Evolutionary conservation across 805 yeast genomes (phyloP).

Genomic region (Scheffersomyces amazonensis): DNA sequence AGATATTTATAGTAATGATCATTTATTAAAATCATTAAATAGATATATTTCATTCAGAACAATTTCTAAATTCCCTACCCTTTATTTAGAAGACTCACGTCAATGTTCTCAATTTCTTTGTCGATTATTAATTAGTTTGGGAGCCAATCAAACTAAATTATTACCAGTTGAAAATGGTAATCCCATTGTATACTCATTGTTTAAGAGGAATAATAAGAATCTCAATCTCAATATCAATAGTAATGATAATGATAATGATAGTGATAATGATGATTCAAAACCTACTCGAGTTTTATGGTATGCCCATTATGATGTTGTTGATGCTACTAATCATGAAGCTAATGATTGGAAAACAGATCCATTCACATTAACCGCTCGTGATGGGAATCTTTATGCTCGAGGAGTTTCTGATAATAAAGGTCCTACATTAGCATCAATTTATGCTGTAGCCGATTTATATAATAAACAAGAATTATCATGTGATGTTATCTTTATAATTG

Average conservation of each 20-base stretch:
- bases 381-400: slow-evolving; percentile 86
- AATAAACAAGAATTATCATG: slow-evolving; percentile 50
- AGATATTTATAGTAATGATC: slow-evolving; percentile 40
- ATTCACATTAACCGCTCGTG: slow-evolving; percentile 65
- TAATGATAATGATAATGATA: not conserved
- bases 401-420: slow-evolving; percentile 97
- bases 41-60: slow-evolving; percentile 69
- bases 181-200: slow-evolving; percentile 80
- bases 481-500: slow-evolving; percentile 81
- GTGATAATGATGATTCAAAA: not conserved
- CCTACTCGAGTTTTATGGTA: slow-evolving; percentile 67
- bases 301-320: slow-evolving; percentile 95
- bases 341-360: slow-evolving; percentile 79
- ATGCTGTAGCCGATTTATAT: slow-evolving; percentile 74
- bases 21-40: slow-evolving; percentile 59
- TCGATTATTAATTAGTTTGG: slow-evolving; percentile 60
- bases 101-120: slow-evolving; percentile 79
- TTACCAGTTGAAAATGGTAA: slow-evolving; percentile 76
- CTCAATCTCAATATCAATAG: slow-evolving; percentile 1
- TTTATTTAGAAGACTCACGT: slow-evolving; percentile 73
- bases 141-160: slow-evolving; percentile 64
- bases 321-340: slow-evolving; percentile 52
- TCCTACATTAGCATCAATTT: slow-evolving; percentile 82
- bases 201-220: slow-evolving; percentile 42
- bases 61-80: slow-evolving; percentile 70